Base-by-base conservation (phyloP, 176 grass and related monocot genomes). In the Aegilops speltoides region DNA sequence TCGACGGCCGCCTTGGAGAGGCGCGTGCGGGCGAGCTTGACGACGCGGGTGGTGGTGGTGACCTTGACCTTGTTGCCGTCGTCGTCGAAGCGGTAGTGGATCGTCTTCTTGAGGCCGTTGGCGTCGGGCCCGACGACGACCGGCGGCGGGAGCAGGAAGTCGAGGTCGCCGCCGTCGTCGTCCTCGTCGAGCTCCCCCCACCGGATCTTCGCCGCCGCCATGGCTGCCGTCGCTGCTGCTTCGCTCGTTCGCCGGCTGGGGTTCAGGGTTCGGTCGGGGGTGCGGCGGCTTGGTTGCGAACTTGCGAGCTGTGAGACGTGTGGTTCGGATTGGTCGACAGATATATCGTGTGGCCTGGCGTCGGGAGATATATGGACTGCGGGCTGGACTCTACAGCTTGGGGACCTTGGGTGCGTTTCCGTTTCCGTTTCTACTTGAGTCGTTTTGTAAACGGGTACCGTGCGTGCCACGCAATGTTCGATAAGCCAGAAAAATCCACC, bases 21-120 rank as follows among this genome's bases (percentile, higher is more conserved):
- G 23, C 72, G 71, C 71, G 71, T 40, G 13, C 40, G 22, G n/a
- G 71, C 71, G 71, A 74, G 71, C 71, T 25, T 74, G 23, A 40
- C 86, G 75, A 95, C 93, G 50, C 89, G 93, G 17, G 89, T 93
- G 70, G 93, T 95, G 56, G 91, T 97, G 43, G 89, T 91, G n/a
- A 97, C 91, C 87, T 89, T 88, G 33, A 97, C 91, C 86, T 92
- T 92, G 83, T 93, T 98, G 26, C 89, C 89, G 2, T 93, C 88
- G 19, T 98, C 95, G 68, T 98, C 93, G 81, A 98, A 93, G 25
- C 88, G 70, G 73, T 95, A 98, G 86, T 93, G 93, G 33, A 89
- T 87, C n/a, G 80, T 89, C 83, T 76, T 91, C 93, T 93, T 93
- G 72, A 93, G 9, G 15, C 95, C 95, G 90, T 90, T 85, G 83